phyloP scores from a whole-genome alignment of 1,139 yeast species.

The Yamadazyma membranifaciens region DNA sequence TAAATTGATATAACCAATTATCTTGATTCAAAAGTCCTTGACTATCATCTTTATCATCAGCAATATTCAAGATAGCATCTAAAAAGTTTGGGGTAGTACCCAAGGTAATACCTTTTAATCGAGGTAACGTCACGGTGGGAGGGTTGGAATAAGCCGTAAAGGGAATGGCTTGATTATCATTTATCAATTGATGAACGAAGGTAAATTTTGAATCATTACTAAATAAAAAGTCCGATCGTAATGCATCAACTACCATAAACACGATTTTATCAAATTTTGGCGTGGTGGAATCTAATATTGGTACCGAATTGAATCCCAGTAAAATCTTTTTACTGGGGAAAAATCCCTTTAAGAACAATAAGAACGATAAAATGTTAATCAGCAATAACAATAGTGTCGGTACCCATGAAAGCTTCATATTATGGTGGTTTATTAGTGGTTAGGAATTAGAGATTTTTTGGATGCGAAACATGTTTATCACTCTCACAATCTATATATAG shows the following conservation, averaged over 20 bases:
- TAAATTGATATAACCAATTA: constrained; percentile 80
- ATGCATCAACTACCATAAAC: constrained; percentile 88
- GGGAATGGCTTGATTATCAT: constrained; percentile 71
- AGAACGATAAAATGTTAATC: constrained; percentile 21
- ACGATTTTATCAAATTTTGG: constrained; percentile 63
- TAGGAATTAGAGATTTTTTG: not conserved
- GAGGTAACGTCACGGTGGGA: constrained; percentile 79
- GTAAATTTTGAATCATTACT: constrained; percentile 61
- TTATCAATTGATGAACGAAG: constrained; percentile 65
- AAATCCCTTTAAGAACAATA: constrained; percentile 75
- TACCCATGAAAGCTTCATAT: constrained; percentile 9
- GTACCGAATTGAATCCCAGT: constrained; percentile 50
- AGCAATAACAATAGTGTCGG: constrained; percentile 7
- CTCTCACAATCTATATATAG: not conserved
- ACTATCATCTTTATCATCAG: constrained; percentile 79
- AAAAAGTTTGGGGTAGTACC: constrained; percentile 79
- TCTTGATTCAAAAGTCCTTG: constrained; percentile 77
- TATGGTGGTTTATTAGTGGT: not conserved
- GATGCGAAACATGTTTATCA: constrained; percentile 1
- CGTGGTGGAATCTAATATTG: constrained; percentile 13
- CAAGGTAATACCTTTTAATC: constrained; percentile 76
- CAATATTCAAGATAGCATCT: constrained; percentile 88
- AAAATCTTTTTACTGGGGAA: constrained; percentile 82
- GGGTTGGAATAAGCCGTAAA: constrained; percentile 90
- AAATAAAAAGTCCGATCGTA: constrained; percentile 84